Evolutionary conservation across 2,329 filamentous ascomycete genomes (phyloP).

Genomic region (Fusarium kyushuense): DNA sequence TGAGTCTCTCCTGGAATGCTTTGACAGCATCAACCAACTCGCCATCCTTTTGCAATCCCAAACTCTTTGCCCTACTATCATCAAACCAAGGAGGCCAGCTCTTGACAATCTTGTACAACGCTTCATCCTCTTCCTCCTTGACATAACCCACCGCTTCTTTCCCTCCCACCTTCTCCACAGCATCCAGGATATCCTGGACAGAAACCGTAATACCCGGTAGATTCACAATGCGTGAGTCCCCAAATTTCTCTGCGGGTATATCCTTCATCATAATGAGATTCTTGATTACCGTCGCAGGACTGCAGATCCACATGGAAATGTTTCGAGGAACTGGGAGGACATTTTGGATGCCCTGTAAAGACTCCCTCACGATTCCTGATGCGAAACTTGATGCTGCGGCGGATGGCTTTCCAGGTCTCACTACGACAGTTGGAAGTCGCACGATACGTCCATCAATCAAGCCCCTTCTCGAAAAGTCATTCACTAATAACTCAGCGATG

Average conservation of each 20-base stretch:
- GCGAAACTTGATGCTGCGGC: slow-evolving; percentile 71
- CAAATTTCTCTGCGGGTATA: slow-evolving; percentile 55
- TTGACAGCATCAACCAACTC: slow-evolving; percentile 50
- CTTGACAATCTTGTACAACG: slow-evolving; percentile 62
- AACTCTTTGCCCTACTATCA: slow-evolving; percentile 61
- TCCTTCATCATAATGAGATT: slow-evolving; percentile 62
- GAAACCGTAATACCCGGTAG: slow-evolving; percentile 65
- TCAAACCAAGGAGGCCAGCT: slow-evolving; percentile 67
- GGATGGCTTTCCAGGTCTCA: slow-evolving; percentile 70
- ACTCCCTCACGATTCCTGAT: slow-evolving; percentile 71
- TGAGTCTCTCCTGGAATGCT: slow-evolving; percentile 43
- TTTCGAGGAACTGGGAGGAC: slow-evolving; percentile 60
- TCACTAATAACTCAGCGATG: slow-evolving; percentile 63
- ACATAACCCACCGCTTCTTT: slow-evolving; percentile 58
- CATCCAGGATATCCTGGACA: slow-evolving; percentile 65
- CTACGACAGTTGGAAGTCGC: slow-evolving; percentile 70
- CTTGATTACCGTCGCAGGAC: slow-evolving; percentile 61
- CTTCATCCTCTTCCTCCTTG: slow-evolving; percentile 60
- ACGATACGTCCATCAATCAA: slow-evolving; percentile 68
- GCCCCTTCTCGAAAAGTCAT: slow-evolving; percentile 59
- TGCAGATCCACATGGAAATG: slow-evolving; percentile 65
- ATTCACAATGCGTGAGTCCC: slow-evolving; percentile 60
- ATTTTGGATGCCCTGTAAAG: slow-evolving; percentile 60
- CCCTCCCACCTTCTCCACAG: slow-evolving; percentile 62
- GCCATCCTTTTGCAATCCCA: slow-evolving; percentile 65